Conservation (phyloP, 495 filamentous ascomycete species). For the Penicillium cinerascens region DNA sequence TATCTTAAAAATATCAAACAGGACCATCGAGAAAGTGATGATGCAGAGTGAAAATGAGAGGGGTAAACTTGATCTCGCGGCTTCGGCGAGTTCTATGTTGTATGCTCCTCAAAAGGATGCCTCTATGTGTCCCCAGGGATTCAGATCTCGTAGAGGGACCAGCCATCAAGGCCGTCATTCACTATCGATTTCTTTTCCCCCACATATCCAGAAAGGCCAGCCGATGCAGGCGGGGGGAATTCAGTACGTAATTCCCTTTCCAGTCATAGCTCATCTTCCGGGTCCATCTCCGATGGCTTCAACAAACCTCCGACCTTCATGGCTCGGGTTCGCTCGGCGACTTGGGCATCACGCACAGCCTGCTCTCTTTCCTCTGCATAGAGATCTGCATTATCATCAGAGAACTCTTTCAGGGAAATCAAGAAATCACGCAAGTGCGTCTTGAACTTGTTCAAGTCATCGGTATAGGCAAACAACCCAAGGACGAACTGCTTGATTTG, state of each 20-base stretch:
- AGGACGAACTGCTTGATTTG: slow-evolving; percentile 90
- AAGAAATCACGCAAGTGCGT: slow-evolving; percentile 93
- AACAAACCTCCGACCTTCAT: slow-evolving; percentile 88
- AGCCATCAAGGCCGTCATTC: slow-evolving; percentile 37
- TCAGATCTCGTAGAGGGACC: slow-evolving; percentile 41
- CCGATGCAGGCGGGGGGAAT: slow-evolving; percentile 26
- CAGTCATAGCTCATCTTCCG: slow-evolving; percentile 92
- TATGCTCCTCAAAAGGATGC: neutral
- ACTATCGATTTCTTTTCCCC: slow-evolving; percentile 5
- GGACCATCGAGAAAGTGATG: neutral
- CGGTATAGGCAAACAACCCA: slow-evolving; percentile 76
- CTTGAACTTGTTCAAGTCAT: slow-evolving; percentile 84
- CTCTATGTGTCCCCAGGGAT: neutral
- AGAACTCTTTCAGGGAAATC: slow-evolving; percentile 93
- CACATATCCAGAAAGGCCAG: slow-evolving; percentile 7
- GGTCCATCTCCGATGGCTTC: slow-evolving; percentile 88
- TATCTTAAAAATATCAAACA: slow-evolving; percentile 10
- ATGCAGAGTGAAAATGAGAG: neutral
- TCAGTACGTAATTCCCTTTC: slow-evolving; percentile 62
- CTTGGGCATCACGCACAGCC: slow-evolving; percentile 69
- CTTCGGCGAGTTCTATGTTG: neutral
- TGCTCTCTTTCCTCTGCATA: slow-evolving; percentile 92
- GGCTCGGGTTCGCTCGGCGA: slow-evolving; percentile 79
- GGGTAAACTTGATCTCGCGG: neutral
- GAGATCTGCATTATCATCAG: slow-evolving; percentile 79